phyloP scores from a whole-genome alignment of 2,329 filamentous ascomycete species.

The Botrytis tulipae region DNA sequence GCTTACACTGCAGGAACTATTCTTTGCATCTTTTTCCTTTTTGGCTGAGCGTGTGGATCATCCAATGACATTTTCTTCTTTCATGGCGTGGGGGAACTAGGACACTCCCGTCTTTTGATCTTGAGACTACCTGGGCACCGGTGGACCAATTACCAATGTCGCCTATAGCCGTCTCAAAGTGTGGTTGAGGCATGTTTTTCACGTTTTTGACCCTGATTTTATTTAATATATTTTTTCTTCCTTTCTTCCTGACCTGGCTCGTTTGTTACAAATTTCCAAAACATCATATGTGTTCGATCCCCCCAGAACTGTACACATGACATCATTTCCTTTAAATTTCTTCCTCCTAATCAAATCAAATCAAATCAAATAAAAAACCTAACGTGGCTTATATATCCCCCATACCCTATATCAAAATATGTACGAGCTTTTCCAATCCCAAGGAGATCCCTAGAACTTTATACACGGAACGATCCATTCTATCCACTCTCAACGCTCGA shows the following conservation, averaged over 20 bases:
- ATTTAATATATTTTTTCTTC: neutral
- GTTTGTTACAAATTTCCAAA: neutral
- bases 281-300: neutral
- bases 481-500: slow-evolving; percentile 7
- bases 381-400: slow-evolving; percentile 5
- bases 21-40: neutral
- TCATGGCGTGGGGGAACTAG: neutral
- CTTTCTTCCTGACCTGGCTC: neutral
- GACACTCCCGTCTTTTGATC: neutral
- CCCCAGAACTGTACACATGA: neutral
- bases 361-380: neutral
- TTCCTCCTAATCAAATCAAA: neutral
- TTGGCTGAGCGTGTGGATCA: neutral
- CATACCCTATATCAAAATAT: neutral
- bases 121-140: neutral
- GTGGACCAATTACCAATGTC: neutral
- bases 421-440: neutral
- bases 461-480: neutral
- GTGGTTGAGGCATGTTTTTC: neutral
- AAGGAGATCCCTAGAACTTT: neutral
- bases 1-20: neutral
- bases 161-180: neutral
- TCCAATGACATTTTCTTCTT: neutral
- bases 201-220: neutral
- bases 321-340: neutral